phyloP scores from a whole-genome alignment of 805 yeast species.

The Myxozyma lipomycoides region DNA sequence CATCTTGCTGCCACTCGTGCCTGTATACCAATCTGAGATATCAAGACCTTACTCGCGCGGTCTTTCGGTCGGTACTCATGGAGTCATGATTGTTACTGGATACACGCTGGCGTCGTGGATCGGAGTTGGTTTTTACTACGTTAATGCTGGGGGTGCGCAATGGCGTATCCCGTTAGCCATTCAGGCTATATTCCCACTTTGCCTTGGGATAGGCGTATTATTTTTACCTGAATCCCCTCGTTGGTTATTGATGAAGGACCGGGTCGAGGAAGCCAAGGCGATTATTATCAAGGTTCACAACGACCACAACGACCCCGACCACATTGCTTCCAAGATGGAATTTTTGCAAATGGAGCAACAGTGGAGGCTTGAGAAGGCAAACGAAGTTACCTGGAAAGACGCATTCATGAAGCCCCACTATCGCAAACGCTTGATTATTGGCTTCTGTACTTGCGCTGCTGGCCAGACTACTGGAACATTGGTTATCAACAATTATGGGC shows the following conservation, averaged over 20 bases:
- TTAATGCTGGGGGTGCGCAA: slow-evolving; percentile 34
- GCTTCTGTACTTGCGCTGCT: slow-evolving; percentile 41
- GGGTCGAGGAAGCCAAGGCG: slow-evolving; percentile 54
- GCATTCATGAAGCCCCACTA: slow-evolving; percentile 5
- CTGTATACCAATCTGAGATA: slow-evolving; percentile 59
- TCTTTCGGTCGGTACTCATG: slow-evolving; percentile 55
- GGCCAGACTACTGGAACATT: slow-evolving; percentile 72
- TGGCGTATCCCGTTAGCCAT: slow-evolving; percentile 74
- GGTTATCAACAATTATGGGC: slow-evolving; percentile 64
- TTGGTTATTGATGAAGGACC: slow-evolving; percentile 41
- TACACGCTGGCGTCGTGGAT: slow-evolving; percentile 58
- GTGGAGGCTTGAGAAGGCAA: slow-evolving; percentile 6
- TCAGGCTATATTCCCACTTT: slow-evolving; percentile 41
- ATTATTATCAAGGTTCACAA: background rate
- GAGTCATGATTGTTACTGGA: slow-evolving; percentile 58
- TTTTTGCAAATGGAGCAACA: slow-evolving; percentile 18
- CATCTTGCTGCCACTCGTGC: slow-evolving; percentile 55
- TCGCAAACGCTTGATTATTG: slow-evolving; percentile 35
- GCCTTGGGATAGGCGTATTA: slow-evolving; percentile 1
- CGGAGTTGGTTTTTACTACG: slow-evolving; percentile 35
- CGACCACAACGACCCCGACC: background rate
- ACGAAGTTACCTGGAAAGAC: slow-evolving; percentile 11
- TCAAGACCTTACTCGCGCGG: slow-evolving; percentile 58
- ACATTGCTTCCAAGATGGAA: slow-evolving; percentile 4
- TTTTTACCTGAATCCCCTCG: slow-evolving; percentile 39